A percentile compares a stretch with the other conserved stretches of the same genome.
Conservation (phyloP, 495 filamentous ascomycete genomes). For the Coniosporium apollinis region DNA sequence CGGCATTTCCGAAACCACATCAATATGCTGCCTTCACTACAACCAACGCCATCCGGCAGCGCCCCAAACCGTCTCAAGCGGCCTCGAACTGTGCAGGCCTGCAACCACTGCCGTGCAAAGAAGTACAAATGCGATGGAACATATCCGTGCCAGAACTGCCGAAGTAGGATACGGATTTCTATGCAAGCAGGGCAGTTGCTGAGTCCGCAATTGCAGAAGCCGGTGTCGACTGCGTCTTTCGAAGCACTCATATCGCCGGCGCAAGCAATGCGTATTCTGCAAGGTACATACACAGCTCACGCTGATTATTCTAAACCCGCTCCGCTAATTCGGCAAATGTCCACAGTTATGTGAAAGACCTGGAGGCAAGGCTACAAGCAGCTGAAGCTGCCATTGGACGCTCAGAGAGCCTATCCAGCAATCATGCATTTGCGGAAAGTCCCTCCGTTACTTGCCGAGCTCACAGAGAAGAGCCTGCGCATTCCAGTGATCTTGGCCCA, state of each 20-base stretch:
- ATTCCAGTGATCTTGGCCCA: not conserved
- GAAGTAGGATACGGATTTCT: not conserved
- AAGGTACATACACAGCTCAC: not conserved
- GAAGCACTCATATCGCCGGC: not conserved
- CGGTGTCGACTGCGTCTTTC: not conserved
- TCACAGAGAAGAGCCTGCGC: not conserved
- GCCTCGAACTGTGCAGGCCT: slow-evolving; percentile 2
- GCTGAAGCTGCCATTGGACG: slow-evolving; percentile 1
- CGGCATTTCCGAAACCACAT: too few species aligned
- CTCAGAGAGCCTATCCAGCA: not conserved
- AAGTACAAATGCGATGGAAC: slow-evolving; percentile 6
- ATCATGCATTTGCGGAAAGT: not conserved
- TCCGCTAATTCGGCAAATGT: not conserved
- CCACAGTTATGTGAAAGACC: slow-evolving; percentile 2
- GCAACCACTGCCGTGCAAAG: slow-evolving; percentile 3
- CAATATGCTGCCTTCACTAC: not conserved
- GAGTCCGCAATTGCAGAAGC: not conserved
- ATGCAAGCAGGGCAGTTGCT: not conserved
- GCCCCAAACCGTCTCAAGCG: not conserved
- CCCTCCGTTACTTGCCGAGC: not conserved
- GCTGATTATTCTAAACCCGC: not conserved
- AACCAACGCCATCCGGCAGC: not conserved
- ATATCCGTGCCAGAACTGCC: not conserved
- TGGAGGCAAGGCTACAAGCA: not conserved
- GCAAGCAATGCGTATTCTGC: not conserved